phyloP scores from a whole-genome alignment of 2,329 filamentous ascomycete genomes.

The Teratosphaeria gauchensis region DNA sequence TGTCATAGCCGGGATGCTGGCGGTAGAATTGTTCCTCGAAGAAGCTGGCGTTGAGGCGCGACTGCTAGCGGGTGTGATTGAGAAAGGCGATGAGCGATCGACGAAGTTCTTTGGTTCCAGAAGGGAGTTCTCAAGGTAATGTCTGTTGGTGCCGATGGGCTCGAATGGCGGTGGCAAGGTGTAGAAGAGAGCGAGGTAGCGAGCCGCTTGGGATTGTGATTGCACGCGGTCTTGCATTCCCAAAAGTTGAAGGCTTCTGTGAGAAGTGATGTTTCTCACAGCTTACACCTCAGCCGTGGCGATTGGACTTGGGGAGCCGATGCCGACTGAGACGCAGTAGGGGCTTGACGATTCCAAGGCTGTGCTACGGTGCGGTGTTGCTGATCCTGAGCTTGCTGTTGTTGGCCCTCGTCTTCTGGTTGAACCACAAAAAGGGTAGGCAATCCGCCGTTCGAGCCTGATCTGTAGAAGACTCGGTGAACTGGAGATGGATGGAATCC shows the following conservation, averaged over 20 bases:
- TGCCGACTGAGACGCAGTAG: not conserved
- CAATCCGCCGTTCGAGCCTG: not conserved
- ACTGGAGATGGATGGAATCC: not conserved
- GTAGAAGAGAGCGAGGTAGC: conserved; percentile 3
- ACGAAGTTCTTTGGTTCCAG: not conserved
- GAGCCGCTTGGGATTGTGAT: conserved; percentile 3
- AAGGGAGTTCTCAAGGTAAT: not conserved
- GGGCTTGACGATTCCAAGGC: not conserved
- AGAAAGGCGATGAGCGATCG: not conserved
- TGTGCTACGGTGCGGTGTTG: not conserved
- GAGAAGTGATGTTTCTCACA: not conserved
- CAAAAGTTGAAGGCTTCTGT: not conserved
- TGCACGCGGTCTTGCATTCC: not conserved
- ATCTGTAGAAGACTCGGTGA: not conserved
- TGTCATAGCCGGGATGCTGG: not conserved
- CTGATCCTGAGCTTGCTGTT: not conserved
- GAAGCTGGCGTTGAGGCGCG: not conserved
- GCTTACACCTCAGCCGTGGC: not conserved
- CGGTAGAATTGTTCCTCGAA: not conserved
- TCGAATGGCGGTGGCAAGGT: not conserved
- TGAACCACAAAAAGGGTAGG: not conserved
- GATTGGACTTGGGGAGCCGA: not conserved
- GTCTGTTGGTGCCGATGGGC: not conserved
- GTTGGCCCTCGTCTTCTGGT: not conserved
- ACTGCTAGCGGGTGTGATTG: not conserved